Conservation (phyloP, 345 rosid species). For the Citrus trifoliata region DNA sequence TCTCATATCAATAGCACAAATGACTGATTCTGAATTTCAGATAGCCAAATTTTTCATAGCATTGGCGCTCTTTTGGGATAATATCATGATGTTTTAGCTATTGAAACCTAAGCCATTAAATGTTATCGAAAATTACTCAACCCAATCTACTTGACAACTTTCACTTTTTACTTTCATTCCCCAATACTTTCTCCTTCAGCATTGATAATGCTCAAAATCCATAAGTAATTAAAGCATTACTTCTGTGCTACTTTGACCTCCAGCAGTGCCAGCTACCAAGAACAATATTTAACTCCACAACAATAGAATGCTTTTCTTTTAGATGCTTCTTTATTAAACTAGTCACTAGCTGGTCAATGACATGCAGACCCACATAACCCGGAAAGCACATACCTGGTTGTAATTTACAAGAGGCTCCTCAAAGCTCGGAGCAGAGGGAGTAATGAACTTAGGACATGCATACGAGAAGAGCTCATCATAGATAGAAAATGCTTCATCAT, state of each 20-base stretch:
- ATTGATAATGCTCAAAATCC: neutral
- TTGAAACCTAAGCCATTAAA: neutral
- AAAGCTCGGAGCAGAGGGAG: slow-evolving; percentile 90
- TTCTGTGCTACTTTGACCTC: neutral
- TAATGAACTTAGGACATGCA: slow-evolving; percentile 98
- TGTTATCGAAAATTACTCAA: neutral
- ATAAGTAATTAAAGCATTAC: neutral
- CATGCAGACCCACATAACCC: neutral
- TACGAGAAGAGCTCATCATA: slow-evolving; percentile 97
- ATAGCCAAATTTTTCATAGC: neutral
- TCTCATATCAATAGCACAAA: neutral
- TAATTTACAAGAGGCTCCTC: slow-evolving; percentile 94
- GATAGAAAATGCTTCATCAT: slow-evolving; percentile 77
- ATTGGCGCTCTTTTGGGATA: neutral
- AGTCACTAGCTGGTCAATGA: neutral
- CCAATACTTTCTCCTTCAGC: neutral
- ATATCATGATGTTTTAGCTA: neutral
- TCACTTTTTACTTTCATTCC: neutral
- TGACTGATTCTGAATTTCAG: neutral
- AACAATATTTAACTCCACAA: neutral
- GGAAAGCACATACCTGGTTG: slow-evolving; percentile 61
- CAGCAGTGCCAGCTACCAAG: neutral
- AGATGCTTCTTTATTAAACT: neutral
- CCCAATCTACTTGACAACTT: neutral
- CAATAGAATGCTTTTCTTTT: neutral